These are phyloP conservation scores for Arthrobotrys musiformis DNA, from an alignment of 2,329 filamentous ascomycete species.

Conservation along the genomic window DNA sequence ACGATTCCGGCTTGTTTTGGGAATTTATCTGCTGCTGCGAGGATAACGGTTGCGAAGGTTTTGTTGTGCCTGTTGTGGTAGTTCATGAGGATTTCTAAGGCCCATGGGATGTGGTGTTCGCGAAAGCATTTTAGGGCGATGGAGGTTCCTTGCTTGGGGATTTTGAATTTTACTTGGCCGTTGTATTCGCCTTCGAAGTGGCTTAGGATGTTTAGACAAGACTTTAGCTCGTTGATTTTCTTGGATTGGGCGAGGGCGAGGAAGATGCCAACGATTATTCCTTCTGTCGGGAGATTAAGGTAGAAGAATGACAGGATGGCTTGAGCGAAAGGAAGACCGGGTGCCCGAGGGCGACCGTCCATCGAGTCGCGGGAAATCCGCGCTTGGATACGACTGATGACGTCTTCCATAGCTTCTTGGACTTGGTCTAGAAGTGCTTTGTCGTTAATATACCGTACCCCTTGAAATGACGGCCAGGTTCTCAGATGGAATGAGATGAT, in stretches of 20 bases:
- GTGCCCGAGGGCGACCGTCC: background rate
- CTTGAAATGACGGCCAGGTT: background rate
- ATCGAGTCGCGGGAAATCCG: background rate
- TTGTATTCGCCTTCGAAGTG: constrained; percentile 23
- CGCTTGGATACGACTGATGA: background rate
- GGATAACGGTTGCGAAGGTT: constrained; percentile 8
- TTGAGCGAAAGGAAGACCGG: constrained; percentile 33
- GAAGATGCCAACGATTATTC: constrained; percentile 13
- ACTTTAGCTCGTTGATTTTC: constrained; percentile 1
- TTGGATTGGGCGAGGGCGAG: background rate
- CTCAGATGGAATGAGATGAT: constrained; percentile 36
- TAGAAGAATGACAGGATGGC: constrained; percentile 43
- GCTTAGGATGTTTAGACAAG: constrained; percentile 32
- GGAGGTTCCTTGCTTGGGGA: constrained; percentile 10
- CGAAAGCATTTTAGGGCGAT: background rate
- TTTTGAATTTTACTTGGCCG: constrained; percentile 19
- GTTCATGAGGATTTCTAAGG: constrained; percentile 21
- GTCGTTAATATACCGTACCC: constrained; percentile 19
- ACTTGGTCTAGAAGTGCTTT: background rate
- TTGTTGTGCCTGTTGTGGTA: constrained; percentile 15
- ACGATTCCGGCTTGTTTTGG: constrained; percentile 22
- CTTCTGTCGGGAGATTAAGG: constrained; percentile 22
- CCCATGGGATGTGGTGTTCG: constrained; percentile 11
- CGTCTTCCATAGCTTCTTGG: constrained; percentile 4
- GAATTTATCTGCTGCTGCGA: constrained; percentile 11